phyloP scores from a whole-genome alignment of 2,329 filamentous ascomycete genomes.

The Penicillium sp. region DNA sequence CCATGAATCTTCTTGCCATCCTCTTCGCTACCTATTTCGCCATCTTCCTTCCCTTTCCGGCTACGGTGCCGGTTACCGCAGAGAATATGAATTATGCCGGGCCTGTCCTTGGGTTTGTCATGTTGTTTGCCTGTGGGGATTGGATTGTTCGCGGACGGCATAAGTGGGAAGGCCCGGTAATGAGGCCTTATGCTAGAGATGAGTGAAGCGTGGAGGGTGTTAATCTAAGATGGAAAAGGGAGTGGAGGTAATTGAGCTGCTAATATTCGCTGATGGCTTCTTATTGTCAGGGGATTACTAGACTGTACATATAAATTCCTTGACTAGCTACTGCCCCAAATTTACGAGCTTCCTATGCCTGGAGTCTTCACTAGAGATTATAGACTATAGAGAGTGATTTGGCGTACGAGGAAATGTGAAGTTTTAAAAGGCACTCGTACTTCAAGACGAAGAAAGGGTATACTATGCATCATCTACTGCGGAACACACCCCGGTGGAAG shows the following conservation, averaged over 20 bases:
- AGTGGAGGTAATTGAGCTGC: not conserved
- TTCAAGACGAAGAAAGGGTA: not conserved
- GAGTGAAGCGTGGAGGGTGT: not conserved
- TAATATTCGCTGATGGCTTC: not conserved
- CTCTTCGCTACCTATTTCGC: constrained; percentile 30
- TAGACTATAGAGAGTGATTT: too few relatives aligned
- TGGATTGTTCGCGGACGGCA: constrained; percentile 25
- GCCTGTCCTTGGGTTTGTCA: constrained; percentile 25
- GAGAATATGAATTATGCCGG: constrained; percentile 38
- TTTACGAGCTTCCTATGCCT: not conserved
- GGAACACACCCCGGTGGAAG: not conserved
- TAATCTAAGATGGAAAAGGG: not conserved
- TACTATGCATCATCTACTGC: not conserved
- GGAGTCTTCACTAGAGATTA: too few relatives aligned
- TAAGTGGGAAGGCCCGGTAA: constrained; percentile 25
- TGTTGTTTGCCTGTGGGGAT: constrained; percentile 23
- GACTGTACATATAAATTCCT: not conserved
- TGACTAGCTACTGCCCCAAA: not conserved
- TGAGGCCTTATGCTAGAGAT: constrained; percentile 5
- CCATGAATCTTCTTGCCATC: constrained; percentile 30
- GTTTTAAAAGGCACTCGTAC: not conserved
- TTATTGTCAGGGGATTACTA: not conserved
- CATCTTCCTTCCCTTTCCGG: constrained; percentile 34
- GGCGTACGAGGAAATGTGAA: too few relatives aligned
- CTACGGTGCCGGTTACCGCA: constrained; percentile 29